Evolutionary conservation across 2,329 filamentous ascomycete genomes (phyloP).

Genomic region (Cladosporium halotolerans): DNA sequence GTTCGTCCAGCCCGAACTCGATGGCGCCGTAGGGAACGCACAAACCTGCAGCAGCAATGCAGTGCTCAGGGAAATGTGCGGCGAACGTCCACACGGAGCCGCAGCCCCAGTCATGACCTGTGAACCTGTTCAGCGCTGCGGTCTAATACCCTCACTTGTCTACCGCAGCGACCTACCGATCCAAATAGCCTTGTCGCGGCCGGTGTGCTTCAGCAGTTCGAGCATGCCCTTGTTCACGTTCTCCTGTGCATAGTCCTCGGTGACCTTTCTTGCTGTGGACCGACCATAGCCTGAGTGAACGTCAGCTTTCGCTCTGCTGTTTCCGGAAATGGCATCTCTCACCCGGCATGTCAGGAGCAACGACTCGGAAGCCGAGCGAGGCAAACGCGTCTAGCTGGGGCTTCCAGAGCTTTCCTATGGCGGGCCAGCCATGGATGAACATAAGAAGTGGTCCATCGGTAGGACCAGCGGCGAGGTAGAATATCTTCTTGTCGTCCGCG

Average conservation of each 20-base stretch:
- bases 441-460: conserved; percentile 23
- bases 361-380: conserved; percentile 21
- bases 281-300: conserved; percentile 27
- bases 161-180: conserved; percentile 22
- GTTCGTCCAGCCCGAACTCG: conserved; percentile 36
- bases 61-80: conserved; percentile 29
- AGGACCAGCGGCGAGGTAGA: conserved; percentile 25
- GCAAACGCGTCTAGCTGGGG: conserved; percentile 30
- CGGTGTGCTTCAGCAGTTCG: conserved; percentile 35
- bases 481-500: conserved; percentile 20
- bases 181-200: conserved; percentile 41
- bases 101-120: conserved; percentile 40
- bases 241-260: conserved; percentile 29
- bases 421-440: conserved; percentile 31
- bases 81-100: conserved; percentile 29
- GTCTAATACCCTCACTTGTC: no score
- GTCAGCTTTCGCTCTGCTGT: background rate
- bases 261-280: conserved; percentile 25
- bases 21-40: conserved; percentile 38
- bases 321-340: background rate
- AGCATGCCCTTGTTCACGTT: conserved; percentile 26
- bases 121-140: no score
- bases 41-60: conserved; percentile 25
- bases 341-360: conserved; percentile 30
- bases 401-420: conserved; percentile 32